Evolutionary conservation across 1,284 basidiomycete genomes (phyloP).

Genomic region (Athelia psychrophila): DNA sequence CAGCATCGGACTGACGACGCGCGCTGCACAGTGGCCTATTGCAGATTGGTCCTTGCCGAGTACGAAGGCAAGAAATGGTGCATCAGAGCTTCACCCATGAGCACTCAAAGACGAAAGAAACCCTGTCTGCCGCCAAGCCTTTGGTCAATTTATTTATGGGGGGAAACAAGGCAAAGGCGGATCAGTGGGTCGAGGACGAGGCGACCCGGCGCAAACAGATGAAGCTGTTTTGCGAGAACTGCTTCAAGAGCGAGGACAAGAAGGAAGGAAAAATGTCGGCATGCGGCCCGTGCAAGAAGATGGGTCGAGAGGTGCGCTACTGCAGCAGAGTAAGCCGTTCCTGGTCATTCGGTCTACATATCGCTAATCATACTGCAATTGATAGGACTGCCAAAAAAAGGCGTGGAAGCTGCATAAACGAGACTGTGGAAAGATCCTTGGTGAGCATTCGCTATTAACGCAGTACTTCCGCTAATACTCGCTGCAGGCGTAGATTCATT

Average conservation of each 20-base stretch:
- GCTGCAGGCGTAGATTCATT: background rate
- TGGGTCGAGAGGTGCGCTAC: constrained; percentile 14
- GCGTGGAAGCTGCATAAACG: constrained; percentile 14
- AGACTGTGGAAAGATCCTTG: constrained; percentile 8
- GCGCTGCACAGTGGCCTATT: constrained; percentile 8
- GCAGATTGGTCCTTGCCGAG: constrained; percentile 1
- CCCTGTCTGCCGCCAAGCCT: constrained; percentile 2
- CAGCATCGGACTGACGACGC: background rate
- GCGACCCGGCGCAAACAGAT: constrained; percentile 11
- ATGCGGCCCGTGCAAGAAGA: constrained; percentile 9
- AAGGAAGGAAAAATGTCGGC: constrained; percentile 12
- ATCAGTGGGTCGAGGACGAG: constrained; percentile 10
- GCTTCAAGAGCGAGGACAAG: constrained; percentile 14
- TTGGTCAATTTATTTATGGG: background rate
- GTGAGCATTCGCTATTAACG: constrained; percentile 1
- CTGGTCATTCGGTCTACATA: constrained; percentile 4
- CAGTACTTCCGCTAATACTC: background rate
- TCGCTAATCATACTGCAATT: background rate
- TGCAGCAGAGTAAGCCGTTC: constrained; percentile 5
- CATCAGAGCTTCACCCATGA: constrained; percentile 7
- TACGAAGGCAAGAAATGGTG: constrained; percentile 5
- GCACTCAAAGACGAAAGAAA: constrained; percentile 13
- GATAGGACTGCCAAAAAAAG: background rate
- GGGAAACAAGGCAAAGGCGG: background rate
- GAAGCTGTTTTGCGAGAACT: constrained; percentile 13